Conservation (phyloP, 148 eudicot species). For the Amaranthus palmeri region DNA sequence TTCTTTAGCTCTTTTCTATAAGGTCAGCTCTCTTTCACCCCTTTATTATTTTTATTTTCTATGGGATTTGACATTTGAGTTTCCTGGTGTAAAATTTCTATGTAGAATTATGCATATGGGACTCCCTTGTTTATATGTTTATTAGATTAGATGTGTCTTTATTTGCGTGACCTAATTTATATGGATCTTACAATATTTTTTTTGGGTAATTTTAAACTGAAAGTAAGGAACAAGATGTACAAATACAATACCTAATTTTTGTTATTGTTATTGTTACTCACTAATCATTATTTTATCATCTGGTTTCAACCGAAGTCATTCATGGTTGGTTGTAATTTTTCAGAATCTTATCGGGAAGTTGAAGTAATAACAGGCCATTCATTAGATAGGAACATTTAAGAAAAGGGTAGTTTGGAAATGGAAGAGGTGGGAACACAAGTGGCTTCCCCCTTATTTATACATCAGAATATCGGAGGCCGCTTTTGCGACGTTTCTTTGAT, state of each 20-base stretch:
- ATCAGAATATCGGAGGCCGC: conserved; percentile 23
- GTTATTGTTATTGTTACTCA: too few species aligned
- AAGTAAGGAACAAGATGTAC: neutral
- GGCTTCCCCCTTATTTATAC: conserved; percentile 31
- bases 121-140: neutral
- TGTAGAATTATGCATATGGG: conserved; percentile 3
- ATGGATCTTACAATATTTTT: neutral
- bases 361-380: neutral
- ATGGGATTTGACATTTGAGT: neutral
- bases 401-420: conserved; percentile 11
- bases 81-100: neutral
- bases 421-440: conserved; percentile 34
- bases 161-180: conserved; percentile 17
- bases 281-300: too few species aligned
- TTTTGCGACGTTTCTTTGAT: conserved; percentile 28
- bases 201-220: neutral
- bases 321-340: neutral
- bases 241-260: too few species aligned
- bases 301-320: too few species aligned
- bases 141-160: conserved; percentile 11
- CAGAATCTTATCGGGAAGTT: conserved; percentile 5
- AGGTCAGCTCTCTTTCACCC: conserved; percentile 14
- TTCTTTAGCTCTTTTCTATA: neutral
- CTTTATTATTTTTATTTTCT: neutral
- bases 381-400: neutral